Base-by-base conservation (phyloP, 108 stramenopile genomes). In the Skeletonema costatum region DNA sequence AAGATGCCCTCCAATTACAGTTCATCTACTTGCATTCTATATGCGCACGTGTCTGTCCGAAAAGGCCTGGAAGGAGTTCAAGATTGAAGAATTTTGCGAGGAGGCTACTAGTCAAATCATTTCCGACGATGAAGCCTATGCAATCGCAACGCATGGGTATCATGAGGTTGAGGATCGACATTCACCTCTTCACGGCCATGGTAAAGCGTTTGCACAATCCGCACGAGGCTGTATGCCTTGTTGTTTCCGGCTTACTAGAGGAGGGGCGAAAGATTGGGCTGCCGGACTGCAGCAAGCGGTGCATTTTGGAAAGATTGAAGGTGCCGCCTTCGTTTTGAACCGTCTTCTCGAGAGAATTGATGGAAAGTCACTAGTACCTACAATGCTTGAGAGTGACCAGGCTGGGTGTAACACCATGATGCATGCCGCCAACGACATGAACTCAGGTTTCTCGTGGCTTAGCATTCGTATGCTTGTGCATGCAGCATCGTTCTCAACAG, bases 381-480 rank as follows among this genome's bases (percentile, higher is more conserved):
- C 53, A 14, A 68, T 68, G 38, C 66, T 68, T 16, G 51, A 68
- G 66, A 51, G 19, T 58, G 66, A 68, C 53, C 19, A 68, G 53
- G 51, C 46, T 14, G 66, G 66, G 13, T 68, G 66, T 58, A 68
- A 58, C 53, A 25, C 66, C 5, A 68, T 68, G 46, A 68, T 68
- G 66, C 66, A 68, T 41, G 53, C 66, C 19, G 66, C 66, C 66
- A 68, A 68, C 21, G 66, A 68, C 21, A 58, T 58, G 30, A 7
- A 51, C 3, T 68, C 66, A 31, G 53, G 53, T 14, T 41, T 68
- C 19, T 51, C 66, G 6, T 31, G 66, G 51, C 53, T 68, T 13
- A 58, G 38, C 21, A 51, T 68, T 58, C 66, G 66, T 21, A 17
- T 68, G 51, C 66, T 68, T 51, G n/a, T 58, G 3, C 66, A 68